Evolutionary conservation across 805 yeast species (phyloP).

Genomic region (Wickerhamiella kurtzmanii): DNA sequence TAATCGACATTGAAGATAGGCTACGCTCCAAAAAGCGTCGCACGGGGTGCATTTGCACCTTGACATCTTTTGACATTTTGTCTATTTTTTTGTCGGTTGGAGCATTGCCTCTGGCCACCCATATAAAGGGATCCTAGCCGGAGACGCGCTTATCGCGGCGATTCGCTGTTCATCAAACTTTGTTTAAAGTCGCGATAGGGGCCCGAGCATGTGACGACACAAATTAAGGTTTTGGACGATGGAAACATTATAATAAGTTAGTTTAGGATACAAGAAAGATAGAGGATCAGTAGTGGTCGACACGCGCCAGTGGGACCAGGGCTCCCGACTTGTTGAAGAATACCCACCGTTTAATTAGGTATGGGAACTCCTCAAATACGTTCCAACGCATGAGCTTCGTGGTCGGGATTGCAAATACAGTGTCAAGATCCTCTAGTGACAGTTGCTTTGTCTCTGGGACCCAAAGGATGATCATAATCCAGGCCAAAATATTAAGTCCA

Average conservation of each 20-base stretch:
- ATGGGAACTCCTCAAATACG: conserved; percentile 19
- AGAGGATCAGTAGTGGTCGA: neutral
- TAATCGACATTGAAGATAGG: neutral
- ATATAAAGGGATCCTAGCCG: no score
- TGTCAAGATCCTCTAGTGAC: conserved; percentile 66
- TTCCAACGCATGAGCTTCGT: conserved; percentile 41
- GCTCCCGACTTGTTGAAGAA: conserved; percentile 3
- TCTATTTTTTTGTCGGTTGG: no score
- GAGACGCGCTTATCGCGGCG: neutral
- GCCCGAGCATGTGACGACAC: no score
- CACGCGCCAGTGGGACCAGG: conserved; percentile 5
- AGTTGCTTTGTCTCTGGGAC: conserved; percentile 57
- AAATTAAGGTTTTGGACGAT: neutral
- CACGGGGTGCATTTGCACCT: neutral
- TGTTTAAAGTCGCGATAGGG: neutral
- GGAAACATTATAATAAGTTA: neutral
- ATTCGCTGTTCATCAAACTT: neutral
- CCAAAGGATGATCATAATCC: conserved; percentile 41
- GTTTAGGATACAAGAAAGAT: neutral
- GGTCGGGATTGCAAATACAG: conserved; percentile 48
- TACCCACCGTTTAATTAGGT: conserved; percentile 10
- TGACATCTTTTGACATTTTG: neutral
- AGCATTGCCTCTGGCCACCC: neutral
- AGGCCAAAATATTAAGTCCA: conserved; percentile 68
- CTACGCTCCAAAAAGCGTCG: conserved; percentile 1